phyloP scores from a whole-genome alignment of 2,329 filamentous ascomycete species.

The Pseudogymnoascus sp. region DNA sequence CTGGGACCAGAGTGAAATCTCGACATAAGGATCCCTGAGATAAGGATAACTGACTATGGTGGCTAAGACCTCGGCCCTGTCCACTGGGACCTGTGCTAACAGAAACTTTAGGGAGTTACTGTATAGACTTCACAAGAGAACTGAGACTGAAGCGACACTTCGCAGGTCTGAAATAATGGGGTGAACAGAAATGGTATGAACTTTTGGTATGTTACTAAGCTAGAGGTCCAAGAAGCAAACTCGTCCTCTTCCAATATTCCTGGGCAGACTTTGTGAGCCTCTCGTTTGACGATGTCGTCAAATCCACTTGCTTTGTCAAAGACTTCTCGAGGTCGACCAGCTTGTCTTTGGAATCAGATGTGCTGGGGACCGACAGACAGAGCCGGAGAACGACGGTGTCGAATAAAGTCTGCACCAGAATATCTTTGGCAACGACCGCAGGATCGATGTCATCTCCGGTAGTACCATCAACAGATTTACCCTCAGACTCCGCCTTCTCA shows the following conservation, averaged over 20 bases:
- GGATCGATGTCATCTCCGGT: neutral
- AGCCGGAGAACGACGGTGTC: conserved; percentile 45
- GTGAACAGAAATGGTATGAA: neutral
- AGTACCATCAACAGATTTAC: neutral
- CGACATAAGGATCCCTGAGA: neutral
- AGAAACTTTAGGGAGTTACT: neutral
- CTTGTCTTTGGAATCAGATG: conserved; percentile 28
- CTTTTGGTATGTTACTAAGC: conserved; percentile 24
- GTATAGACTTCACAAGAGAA: neutral
- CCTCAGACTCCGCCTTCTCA: neutral
- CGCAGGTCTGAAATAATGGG: neutral
- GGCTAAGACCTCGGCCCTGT: neutral
- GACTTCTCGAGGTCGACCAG: conserved; percentile 38
- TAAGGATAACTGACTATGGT: neutral
- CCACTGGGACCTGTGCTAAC: too few relatives aligned
- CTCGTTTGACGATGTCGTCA: conserved; percentile 40
- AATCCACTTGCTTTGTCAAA: conserved; percentile 37
- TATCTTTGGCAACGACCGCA: conserved; percentile 28
- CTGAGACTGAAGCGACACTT: neutral
- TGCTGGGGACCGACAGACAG: conserved; percentile 32
- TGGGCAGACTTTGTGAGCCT: conserved; percentile 52
- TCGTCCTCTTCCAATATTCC: conserved; percentile 79
- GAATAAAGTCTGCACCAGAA: conserved; percentile 53
- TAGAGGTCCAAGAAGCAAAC: conserved; percentile 72
- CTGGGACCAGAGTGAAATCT: neutral